Evolutionary conservation across 2,329 filamentous ascomycete species (phyloP).

Genomic region (Plenodomus biglobosus): DNA sequence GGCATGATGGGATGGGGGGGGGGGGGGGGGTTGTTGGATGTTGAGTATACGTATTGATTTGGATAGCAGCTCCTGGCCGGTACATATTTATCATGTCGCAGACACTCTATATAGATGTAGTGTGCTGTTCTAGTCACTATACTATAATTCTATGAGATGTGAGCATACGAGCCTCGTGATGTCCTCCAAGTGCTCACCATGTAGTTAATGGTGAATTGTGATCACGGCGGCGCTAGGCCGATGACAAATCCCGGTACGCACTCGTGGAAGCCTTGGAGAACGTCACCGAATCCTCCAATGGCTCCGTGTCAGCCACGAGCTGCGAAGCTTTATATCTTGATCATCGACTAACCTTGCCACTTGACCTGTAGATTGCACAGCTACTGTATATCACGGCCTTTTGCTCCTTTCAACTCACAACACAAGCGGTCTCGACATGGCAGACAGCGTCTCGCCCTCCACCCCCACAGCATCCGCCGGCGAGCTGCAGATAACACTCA

Average conservation of each 20-base stretch:
- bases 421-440: constrained; percentile 8
- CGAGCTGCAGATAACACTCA: constrained; percentile 50
- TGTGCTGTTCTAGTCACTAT: too few species aligned
- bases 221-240: constrained; percentile 4
- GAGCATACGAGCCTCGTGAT: not conserved
- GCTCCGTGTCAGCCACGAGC: constrained; percentile 21
- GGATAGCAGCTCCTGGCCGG: too few species aligned
- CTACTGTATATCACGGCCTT: not conserved
- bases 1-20: constrained; percentile 2
- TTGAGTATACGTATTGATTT: constrained; percentile 20
- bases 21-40: constrained; percentile 1
- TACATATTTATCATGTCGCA: not conserved
- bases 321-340: constrained; percentile 34
- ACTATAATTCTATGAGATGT: too few species aligned
- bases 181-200: not conserved
- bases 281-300: constrained; percentile 29
- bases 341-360: constrained; percentile 28
- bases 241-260: constrained; percentile 42
- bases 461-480: constrained; percentile 12
- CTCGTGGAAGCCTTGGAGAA: constrained; percentile 42
- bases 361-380: constrained; percentile 7
- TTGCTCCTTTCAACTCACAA: not conserved
- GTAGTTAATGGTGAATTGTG: not conserved
- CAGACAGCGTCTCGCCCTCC: constrained; percentile 10
- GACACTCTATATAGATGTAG: not conserved